Conservation (phyloP, 139 green algal species). For the Picochlorum sp. region DNA sequence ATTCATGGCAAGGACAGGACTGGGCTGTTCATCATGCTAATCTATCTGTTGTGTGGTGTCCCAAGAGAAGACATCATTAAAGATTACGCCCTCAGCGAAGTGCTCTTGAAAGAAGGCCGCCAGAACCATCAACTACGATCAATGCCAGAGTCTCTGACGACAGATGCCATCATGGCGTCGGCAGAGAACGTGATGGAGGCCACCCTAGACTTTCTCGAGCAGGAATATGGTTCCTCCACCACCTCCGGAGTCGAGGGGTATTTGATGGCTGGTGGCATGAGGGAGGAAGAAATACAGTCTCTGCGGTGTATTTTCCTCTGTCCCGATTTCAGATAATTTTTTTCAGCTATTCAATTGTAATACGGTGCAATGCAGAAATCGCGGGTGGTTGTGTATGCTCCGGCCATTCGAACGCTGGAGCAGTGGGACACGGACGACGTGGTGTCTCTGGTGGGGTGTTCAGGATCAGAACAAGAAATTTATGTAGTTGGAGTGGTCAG, state of each 20-base stretch:
- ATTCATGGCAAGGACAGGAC: slow-evolving; percentile 51
- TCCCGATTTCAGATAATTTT: too few relatives aligned
- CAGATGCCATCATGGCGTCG: slow-evolving; percentile 34
- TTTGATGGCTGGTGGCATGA: slow-evolving; percentile 5
- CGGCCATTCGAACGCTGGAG: too few relatives aligned
- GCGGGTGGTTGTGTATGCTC: too few relatives aligned
- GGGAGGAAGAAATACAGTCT: background rate
- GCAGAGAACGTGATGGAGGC: slow-evolving; percentile 32
- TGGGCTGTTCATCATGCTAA: slow-evolving; percentile 39
- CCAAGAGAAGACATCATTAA: slow-evolving; percentile 21
- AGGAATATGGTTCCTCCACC: background rate
- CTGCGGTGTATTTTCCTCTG: background rate
- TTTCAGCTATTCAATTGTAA: too few relatives aligned
- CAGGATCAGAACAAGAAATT: too few relatives aligned
- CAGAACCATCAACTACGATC: slow-evolving; percentile 22
- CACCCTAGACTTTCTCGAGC: slow-evolving; percentile 8
- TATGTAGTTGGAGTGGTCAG: too few relatives aligned
- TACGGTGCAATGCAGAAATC: too few relatives aligned
- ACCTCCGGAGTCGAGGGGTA: background rate
- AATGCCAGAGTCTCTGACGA: slow-evolving; percentile 29
- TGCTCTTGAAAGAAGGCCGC: slow-evolving; percentile 23
- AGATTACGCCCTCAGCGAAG: slow-evolving; percentile 37
- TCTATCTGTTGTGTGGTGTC: slow-evolving; percentile 38
- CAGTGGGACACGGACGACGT: too few relatives aligned
- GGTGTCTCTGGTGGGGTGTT: too few relatives aligned